Evolutionary conservation across 2,329 filamentous ascomycete genomes (phyloP).

Genomic region (Exophiala oligosperma): DNA sequence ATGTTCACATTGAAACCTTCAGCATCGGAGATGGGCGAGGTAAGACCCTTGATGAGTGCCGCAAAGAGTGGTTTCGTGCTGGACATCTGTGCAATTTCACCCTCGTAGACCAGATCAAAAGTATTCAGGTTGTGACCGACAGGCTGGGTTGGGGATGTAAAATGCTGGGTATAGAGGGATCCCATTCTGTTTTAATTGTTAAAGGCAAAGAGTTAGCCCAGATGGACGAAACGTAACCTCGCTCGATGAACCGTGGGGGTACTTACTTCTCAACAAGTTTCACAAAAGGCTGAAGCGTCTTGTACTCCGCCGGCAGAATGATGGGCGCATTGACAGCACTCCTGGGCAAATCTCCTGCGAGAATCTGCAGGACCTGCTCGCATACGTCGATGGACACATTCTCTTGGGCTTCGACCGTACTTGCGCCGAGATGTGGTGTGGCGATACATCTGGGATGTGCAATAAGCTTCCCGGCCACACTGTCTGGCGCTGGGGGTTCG

Average conservation of each 20-base stretch:
- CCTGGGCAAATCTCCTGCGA: slow-evolving; percentile 71
- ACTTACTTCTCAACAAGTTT: slow-evolving; percentile 65
- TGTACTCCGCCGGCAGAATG: slow-evolving; percentile 77
- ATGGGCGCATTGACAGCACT: slow-evolving; percentile 78
- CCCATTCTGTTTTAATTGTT: slow-evolving; percentile 55
- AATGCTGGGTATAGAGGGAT: slow-evolving; percentile 76
- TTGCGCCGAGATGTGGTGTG: slow-evolving; percentile 78
- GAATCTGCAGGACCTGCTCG: slow-evolving; percentile 72
- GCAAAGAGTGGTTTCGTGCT: slow-evolving; percentile 80
- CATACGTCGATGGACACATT: slow-evolving; percentile 83
- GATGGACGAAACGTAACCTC: too few relatives aligned
- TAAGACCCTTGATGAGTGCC: slow-evolving; percentile 74
- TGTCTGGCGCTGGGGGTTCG: slow-evolving; percentile 67
- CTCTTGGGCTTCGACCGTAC: slow-evolving; percentile 79
- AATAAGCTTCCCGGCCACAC: slow-evolving; percentile 63
- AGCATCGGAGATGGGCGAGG: slow-evolving; percentile 66
- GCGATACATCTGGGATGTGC: slow-evolving; percentile 71
- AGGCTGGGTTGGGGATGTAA: slow-evolving; percentile 38
- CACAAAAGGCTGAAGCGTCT: slow-evolving; percentile 75
- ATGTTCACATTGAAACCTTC: slow-evolving; percentile 74
- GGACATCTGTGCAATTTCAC: slow-evolving; percentile 67
- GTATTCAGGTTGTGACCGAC: slow-evolving; percentile 58
- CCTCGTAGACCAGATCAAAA: slow-evolving; percentile 77
- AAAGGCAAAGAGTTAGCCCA: background rate
- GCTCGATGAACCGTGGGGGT: background rate